These are phyloP conservation scores for Euryodendron excelsum DNA, from an alignment of 148 eudicot genomes.

Conservation along the genomic window DNA sequence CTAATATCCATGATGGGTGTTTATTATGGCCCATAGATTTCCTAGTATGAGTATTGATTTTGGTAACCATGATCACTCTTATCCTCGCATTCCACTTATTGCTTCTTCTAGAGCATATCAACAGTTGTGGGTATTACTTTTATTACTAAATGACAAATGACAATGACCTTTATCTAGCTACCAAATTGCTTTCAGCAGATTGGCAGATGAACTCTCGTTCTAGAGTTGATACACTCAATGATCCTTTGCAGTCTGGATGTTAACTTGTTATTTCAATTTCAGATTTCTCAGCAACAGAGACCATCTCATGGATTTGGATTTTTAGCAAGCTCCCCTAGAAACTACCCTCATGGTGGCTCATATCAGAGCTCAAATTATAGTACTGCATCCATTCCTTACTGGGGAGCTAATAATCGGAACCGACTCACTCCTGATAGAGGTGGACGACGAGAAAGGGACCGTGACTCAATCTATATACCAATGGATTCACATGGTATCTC, in stretches of 20 bases:
- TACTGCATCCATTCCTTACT: conserved; percentile 43
- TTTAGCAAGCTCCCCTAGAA: conserved; percentile 47
- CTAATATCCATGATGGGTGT: background rate
- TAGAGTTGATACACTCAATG: background rate
- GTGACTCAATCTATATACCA: conserved; percentile 32
- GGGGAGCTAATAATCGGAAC: conserved; percentile 45
- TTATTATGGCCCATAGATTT: background rate
- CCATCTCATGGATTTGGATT: conserved; percentile 70
- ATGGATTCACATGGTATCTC: conserved; percentile 43
- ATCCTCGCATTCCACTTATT: background rate
- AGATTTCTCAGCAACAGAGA: conserved; percentile 64
- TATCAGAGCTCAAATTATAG: conserved; percentile 50
- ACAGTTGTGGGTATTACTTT: background rate
- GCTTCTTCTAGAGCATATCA: background rate
- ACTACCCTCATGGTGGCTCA: conserved; percentile 50
- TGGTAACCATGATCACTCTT: background rate
- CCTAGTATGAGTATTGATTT: background rate
- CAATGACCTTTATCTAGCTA: background rate
- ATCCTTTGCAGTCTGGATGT: background rate
- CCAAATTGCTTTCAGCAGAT: background rate
- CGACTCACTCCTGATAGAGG: conserved; percentile 58
- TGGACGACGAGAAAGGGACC: conserved; percentile 64
- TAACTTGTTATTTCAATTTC: conserved; percentile 21
- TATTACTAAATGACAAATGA: background rate
- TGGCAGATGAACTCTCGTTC: background rate